phyloP scores from a whole-genome alignment of 2,329 filamentous ascomycete species.

The Calycina marina region DNA sequence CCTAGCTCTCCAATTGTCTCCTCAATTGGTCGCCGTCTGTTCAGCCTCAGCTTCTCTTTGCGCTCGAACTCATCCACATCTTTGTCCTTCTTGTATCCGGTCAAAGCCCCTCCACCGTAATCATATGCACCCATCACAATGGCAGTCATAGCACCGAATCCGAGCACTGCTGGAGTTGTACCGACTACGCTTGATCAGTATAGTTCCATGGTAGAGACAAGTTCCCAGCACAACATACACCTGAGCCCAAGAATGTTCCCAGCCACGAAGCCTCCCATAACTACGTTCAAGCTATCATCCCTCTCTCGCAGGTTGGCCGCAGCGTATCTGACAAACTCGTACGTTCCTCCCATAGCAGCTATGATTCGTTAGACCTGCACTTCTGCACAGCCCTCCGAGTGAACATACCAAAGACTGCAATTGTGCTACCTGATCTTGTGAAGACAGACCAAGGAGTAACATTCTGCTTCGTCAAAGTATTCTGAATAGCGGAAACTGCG shows the following conservation, averaged over 20 bases:
- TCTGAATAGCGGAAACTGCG: conserved; percentile 66
- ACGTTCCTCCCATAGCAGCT: conserved; percentile 56
- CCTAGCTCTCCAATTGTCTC: conserved; percentile 53
- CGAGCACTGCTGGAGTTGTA: conserved; percentile 48
- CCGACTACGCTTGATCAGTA: conserved; percentile 30
- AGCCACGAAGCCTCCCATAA: conserved; percentile 49
- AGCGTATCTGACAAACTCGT: conserved; percentile 49
- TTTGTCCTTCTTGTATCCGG: conserved; percentile 33
- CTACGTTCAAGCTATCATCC: conserved; percentile 50
- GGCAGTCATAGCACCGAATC: conserved; percentile 43
- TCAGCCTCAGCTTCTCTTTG: conserved; percentile 46
- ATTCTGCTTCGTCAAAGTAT: conserved; percentile 72
- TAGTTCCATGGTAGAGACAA: too few relatives aligned
- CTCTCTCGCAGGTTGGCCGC: conserved; percentile 56
- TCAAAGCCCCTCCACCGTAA: conserved; percentile 44
- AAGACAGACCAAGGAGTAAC: conserved; percentile 70
- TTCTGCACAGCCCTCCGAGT: conserved; percentile 1
- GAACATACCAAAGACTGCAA: conserved; percentile 45
- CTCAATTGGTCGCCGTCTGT: conserved; percentile 45
- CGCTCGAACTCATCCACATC: conserved; percentile 48
- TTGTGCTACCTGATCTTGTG: conserved; percentile 60
- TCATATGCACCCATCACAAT: conserved; percentile 43
- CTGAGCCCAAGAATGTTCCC: conserved; percentile 46
- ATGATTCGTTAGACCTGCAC: conserved; percentile 7
- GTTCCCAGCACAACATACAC: too few relatives aligned